Conservation (phyloP, 2,329 filamentous ascomycete species). For the Trichoderma harzianum region DNA sequence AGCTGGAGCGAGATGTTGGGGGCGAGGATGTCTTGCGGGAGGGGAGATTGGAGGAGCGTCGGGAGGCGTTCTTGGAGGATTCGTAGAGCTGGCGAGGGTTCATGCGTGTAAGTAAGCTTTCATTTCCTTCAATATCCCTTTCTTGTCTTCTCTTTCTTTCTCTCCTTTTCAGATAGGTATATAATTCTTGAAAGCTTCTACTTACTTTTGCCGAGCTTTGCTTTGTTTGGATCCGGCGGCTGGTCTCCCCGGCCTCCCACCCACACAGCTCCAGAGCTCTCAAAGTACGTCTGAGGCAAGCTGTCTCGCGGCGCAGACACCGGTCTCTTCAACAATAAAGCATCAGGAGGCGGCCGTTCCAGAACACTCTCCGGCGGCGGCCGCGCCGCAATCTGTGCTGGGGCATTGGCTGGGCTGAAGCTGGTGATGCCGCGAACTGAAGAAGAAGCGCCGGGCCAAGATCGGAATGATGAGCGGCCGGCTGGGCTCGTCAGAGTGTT, state of each 20-base stretch:
- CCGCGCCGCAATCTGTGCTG: constrained; percentile 26
- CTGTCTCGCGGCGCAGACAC: constrained; percentile 2
- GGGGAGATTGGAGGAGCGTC: constrained; percentile 61
- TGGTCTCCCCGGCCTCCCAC: constrained; percentile 31
- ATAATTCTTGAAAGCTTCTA: neutral
- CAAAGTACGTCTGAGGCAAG: constrained; percentile 31
- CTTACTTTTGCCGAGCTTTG: constrained; percentile 62
- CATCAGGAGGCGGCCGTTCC: neutral
- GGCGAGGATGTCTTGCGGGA: constrained; percentile 72
- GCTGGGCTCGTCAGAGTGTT: constrained; percentile 26
- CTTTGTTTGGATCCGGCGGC: constrained; percentile 53
- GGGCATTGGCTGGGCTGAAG: constrained; percentile 32
- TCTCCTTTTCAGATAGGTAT: neutral
- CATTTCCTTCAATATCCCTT: neutral
- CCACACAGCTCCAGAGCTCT: constrained; percentile 31
- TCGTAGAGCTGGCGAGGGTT: constrained; percentile 50
- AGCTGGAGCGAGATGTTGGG: constrained; percentile 69
- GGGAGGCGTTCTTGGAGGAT: constrained; percentile 65
- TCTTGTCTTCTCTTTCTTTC: neutral
- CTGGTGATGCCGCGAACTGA: constrained; percentile 29
- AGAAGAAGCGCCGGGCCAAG: constrained; percentile 19
- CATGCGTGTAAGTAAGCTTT: neutral
- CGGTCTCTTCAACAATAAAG: constrained; percentile 10
- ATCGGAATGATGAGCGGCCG: constrained; percentile 20
- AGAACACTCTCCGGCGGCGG: constrained; percentile 11